A percentile compares a stretch with the other conserved stretches of the same genome.
These are phyloP conservation scores for Umbelopsis sp. DNA, from an alignment of 371 early-diverging fungal species.

Conservation along the genomic window DNA sequence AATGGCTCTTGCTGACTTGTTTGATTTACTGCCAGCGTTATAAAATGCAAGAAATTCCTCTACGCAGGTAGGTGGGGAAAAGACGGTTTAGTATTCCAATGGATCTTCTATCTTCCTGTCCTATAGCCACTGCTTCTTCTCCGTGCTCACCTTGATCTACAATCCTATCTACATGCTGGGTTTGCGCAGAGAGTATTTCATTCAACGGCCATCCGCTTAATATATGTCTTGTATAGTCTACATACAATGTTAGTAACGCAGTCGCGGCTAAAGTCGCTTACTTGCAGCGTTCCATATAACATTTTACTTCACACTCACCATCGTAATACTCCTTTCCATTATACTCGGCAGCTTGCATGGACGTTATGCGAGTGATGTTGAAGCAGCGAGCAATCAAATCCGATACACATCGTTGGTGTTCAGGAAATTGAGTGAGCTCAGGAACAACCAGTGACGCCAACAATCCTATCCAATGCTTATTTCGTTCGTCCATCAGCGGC, in stretches of 20 bases:
- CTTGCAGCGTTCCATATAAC: too few relatives aligned
- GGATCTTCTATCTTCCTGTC: too few relatives aligned
- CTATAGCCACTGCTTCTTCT: too few relatives aligned
- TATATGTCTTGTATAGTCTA: conserved; percentile 3
- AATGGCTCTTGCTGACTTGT: conserved; percentile 11
- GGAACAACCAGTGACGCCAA: neutral
- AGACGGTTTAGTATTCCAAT: too few relatives aligned
- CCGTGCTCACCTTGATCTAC: conserved; percentile 2
- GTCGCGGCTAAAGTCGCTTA: too few relatives aligned
- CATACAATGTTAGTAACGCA: too few relatives aligned
- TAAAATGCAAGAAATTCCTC: conserved; percentile 10
- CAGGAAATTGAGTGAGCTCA: neutral
- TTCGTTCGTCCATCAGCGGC: neutral
- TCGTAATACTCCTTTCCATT: conserved; percentile 14
- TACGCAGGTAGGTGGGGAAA: neutral
- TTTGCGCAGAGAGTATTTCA: neutral
- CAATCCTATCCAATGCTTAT: conserved; percentile 1
- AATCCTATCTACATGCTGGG: neutral
- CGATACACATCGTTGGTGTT: neutral
- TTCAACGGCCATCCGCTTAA: conserved; percentile 6
- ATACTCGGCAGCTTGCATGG: conserved; percentile 5
- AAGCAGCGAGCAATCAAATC: neutral
- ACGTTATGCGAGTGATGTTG: neutral
- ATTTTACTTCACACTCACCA: neutral
- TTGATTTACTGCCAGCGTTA: conserved; percentile 2